phyloP scores from a whole-genome alignment of 768 basidiomycete species.

The Pholiota conissans region DNA sequence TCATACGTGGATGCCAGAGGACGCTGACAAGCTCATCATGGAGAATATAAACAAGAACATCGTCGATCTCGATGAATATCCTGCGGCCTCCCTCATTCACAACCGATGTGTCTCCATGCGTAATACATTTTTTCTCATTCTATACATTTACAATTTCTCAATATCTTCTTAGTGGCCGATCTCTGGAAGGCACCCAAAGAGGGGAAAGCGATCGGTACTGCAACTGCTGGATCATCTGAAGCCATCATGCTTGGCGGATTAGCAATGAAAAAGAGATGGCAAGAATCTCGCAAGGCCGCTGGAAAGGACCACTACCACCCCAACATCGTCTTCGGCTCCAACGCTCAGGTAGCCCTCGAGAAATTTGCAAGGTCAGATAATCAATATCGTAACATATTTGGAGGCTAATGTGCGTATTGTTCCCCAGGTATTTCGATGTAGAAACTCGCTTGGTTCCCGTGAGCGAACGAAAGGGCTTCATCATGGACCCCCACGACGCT shows the following conservation, averaged over 20 bases:
- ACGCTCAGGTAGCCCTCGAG: constrained; percentile 65
- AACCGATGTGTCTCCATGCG: constrained; percentile 57
- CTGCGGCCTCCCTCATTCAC: constrained; percentile 52
- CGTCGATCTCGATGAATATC: constrained; percentile 70
- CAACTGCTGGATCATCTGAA: constrained; percentile 65
- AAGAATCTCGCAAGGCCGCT: constrained; percentile 57
- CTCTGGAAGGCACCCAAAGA: constrained; percentile 66
- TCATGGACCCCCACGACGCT: constrained; percentile 59
- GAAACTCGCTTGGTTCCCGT: constrained; percentile 54
- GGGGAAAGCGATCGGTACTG: constrained; percentile 57
- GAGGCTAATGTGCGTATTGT: not conserved
- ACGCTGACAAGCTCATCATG: constrained; percentile 54
- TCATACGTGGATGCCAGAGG: constrained; percentile 60
- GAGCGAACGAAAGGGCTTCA: constrained; percentile 42
- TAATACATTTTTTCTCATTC: constrained; percentile 20
- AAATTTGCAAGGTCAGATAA: constrained; percentile 54
- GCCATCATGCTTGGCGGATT: constrained; percentile 73
- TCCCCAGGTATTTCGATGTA: constrained; percentile 56
- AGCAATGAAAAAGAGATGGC: constrained; percentile 70
- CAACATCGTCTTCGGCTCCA: constrained; percentile 58
- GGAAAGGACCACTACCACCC: constrained; percentile 57
- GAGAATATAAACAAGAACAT: constrained; percentile 68
- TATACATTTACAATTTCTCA: not conserved
- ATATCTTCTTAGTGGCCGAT: constrained; percentile 41
- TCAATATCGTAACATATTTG: not conserved